These are phyloP conservation scores for Ormosia semicastrata DNA, from an alignment of 306 rosid genomes.

Conservation along the genomic window DNA sequence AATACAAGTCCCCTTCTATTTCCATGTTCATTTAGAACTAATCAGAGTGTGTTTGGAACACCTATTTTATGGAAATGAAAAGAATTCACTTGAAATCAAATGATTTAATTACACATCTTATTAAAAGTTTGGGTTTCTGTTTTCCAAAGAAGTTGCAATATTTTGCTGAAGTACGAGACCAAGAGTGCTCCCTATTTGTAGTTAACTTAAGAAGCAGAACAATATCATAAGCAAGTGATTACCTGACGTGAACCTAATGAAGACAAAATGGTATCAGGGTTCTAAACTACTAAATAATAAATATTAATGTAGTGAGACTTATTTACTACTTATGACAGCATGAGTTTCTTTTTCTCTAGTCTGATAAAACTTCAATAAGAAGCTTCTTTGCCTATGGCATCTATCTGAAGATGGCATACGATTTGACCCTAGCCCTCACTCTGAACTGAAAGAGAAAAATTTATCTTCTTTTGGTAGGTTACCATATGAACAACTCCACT, in stretches of 20 bases:
- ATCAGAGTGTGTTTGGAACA: background rate
- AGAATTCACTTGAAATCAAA: background rate
- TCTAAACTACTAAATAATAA: background rate
- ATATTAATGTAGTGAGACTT: background rate
- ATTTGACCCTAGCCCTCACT: background rate
- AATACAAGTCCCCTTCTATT: background rate
- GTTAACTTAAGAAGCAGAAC: background rate
- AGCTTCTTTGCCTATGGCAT: background rate
- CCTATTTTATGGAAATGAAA: conserved; percentile 10
- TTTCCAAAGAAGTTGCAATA: background rate
- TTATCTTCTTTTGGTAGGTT: background rate
- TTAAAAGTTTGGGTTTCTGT: background rate
- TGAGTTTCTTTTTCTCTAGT: background rate
- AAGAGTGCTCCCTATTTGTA: background rate
- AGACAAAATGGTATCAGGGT: background rate
- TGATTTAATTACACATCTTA: background rate
- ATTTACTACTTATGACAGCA: background rate
- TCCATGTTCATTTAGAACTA: background rate
- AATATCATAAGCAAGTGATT: conserved; percentile 19
- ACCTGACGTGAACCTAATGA: background rate
- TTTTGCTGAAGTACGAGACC: background rate
- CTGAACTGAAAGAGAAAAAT: background rate
- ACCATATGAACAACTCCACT: conserved; percentile 13
- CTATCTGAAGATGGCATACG: background rate
- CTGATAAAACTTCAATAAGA: background rate